phyloP scores from a whole-genome alignment of 129 eudicot species.

The Arctium minus region DNA sequence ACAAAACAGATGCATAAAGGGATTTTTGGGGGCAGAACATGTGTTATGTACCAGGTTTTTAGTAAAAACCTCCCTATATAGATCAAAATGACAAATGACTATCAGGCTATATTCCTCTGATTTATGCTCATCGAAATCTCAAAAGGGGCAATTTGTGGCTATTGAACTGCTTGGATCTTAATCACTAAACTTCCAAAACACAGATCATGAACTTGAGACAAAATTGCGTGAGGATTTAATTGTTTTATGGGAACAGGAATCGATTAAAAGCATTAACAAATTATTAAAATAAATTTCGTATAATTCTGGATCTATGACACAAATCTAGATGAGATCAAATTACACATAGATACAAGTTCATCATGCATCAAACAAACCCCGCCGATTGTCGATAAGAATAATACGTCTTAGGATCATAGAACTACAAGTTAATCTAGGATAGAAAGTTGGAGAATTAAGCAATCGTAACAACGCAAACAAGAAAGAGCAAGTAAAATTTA shows the following conservation, averaged over 20 bases:
- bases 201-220: constrained; percentile 3
- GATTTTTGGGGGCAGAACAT: neutral
- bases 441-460: neutral
- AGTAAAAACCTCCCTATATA: neutral
- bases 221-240: neutral
- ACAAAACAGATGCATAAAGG: neutral
- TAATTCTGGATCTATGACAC: constrained; percentile 16
- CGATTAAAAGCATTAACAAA: neutral
- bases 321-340: neutral
- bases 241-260: neutral
- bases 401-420: neutral
- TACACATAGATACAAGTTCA: neutral
- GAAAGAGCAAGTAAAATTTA: neutral
- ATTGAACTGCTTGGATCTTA: neutral
- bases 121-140: neutral
- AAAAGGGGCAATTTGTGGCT: constrained; percentile 1
- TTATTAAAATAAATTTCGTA: neutral
- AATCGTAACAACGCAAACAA: neutral
- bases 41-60: neutral
- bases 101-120: neutral
- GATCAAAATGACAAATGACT: neutral
- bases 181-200: neutral
- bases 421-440: neutral
- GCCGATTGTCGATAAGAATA: neutral
- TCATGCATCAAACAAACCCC: neutral